Evolutionary conservation across 2,329 filamentous ascomycete genomes (phyloP).

Genomic region (Xenosphaeropsis pyriputrescens): DNA sequence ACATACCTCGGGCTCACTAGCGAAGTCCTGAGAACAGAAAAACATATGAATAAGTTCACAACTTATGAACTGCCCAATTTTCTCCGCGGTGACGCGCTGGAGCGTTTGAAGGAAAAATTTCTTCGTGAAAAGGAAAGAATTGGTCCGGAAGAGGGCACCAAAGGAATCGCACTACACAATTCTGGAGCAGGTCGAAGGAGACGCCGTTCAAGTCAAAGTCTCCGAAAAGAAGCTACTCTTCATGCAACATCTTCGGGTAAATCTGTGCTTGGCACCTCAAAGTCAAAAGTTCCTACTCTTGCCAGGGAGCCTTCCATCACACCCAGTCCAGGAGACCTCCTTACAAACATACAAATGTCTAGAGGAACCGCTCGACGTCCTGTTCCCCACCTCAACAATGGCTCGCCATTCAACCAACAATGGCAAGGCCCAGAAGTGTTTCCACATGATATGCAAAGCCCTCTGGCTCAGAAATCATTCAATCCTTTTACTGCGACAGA

Average conservation of each 20-base stretch:
- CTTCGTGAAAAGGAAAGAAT: constrained; percentile 69
- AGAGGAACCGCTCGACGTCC: constrained; percentile 36
- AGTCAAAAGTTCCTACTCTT: constrained; percentile 1
- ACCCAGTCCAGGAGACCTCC: constrained; percentile 61
- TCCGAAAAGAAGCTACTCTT: constrained; percentile 67
- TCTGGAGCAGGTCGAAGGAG: constrained; percentile 42
- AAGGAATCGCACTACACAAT: constrained; percentile 93
- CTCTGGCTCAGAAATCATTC: constrained; percentile 29
- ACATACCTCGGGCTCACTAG: constrained; percentile 84
- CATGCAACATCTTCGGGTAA: constrained; percentile 32
- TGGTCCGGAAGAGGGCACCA: constrained; percentile 66
- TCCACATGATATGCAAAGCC: constrained; percentile 16
- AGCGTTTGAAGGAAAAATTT: constrained; percentile 87
- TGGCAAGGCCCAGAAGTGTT: constrained; percentile 16
- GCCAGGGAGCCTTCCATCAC: constrained; percentile 19
- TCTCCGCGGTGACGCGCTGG: constrained; percentile 67
- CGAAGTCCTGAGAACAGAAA: constrained; percentile 85
- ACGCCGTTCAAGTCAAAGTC: constrained; percentile 55
- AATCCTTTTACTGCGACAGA: constrained; percentile 38
- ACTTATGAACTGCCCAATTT: constrained; percentile 85
- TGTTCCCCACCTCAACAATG: constrained; percentile 3
- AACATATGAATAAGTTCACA: constrained; percentile 86
- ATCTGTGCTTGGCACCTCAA: constrained; percentile 3
- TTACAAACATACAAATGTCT: constrained; percentile 63
- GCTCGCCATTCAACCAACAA: constrained; percentile 6